Evolutionary conservation across 2,329 filamentous ascomycete genomes (phyloP).

Genomic region (Alternaria sp.): DNA sequence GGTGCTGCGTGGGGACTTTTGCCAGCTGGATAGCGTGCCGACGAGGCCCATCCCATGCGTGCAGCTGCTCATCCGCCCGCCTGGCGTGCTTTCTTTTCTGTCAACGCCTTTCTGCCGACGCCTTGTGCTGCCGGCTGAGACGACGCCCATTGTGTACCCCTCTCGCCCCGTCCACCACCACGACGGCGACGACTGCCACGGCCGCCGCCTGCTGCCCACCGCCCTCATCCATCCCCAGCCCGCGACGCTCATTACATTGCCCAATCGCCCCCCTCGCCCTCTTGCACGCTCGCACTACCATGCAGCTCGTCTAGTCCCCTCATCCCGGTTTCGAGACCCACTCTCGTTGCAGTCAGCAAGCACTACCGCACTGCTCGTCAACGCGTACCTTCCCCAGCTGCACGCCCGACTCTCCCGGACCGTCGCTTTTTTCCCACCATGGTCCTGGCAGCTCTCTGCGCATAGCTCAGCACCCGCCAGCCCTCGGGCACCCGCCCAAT

Average conservation of each 20-base stretch:
- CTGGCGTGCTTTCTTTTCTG: background rate
- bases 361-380: constrained; percentile 10
- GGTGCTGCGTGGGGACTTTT: constrained; percentile 13
- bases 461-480: constrained; percentile 40
- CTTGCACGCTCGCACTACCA: constrained; percentile 18
- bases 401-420: constrained; percentile 9
- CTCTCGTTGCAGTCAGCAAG: constrained; percentile 15
- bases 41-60: constrained; percentile 6
- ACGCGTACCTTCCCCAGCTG: constrained; percentile 7
- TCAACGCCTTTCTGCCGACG: background rate
- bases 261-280: constrained; percentile 33
- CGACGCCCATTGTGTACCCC: constrained; percentile 18
- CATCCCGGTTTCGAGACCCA: constrained; percentile 6
- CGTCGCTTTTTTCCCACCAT: constrained; percentile 34
- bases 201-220: background rate
- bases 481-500: constrained; percentile 36
- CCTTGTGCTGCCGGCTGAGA: constrained; percentile 16
- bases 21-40: constrained; percentile 20
- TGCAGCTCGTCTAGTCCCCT: constrained; percentile 32
- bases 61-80: constrained; percentile 1
- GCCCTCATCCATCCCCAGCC: background rate
- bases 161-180: constrained; percentile 14
- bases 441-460: constrained; percentile 36
- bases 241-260: constrained; percentile 23
- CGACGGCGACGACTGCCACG: constrained; percentile 1